Base-by-base conservation (phyloP, 2,329 filamentous ascomycete genomes). In the Neopestalotiopsis rosae region DNA sequence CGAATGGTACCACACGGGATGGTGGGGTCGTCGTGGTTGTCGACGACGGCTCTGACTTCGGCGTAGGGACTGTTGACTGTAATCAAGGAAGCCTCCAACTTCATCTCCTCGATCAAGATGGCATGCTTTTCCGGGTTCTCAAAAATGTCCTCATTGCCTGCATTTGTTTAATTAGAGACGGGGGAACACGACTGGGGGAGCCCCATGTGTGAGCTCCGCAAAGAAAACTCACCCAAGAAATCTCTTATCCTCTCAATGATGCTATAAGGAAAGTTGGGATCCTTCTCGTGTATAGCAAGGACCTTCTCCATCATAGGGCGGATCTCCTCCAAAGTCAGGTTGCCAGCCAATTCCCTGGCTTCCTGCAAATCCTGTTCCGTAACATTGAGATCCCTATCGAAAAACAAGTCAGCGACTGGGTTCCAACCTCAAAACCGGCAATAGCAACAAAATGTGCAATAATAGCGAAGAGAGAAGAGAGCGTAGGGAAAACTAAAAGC, bases 61-160 rank as follows among this genome's bases (percentile, higher is more conserved):
- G 87, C 83, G 72, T 89, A 89, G 2, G 87, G 87, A 61, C 85
- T 88, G 74, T 88, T 85, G 72, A 85, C 85, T 62, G 82, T 86
- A 70, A 88, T 86, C 68, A 88, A 79, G 3, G 85, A 85, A 1
- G 85, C 84, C 76, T 88, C 85, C 28, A 87, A 78, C 74, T 87
- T 88, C 84, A 88, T 87, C 76, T 87, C 84, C 66, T 83, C 80
- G 61, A 88, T 85, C 28, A 87, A 74, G 12, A 83, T 79, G 69
- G 82, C 79, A 70, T 88, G 79, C 71, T 84, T 82, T 56, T 86
- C 82, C 20, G 84, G 85, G 34, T 83, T 78, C 66, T 76, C 72
- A 66, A 84, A 82, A 42, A 86, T 73, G 57, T 82, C 79, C 5
- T 85, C 80, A 68, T 86, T 84, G 14, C 77, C 83, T 76, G 66